Base-by-base conservation (phyloP, 2,329 filamentous ascomycete genomes). In the Berkeleyomyces rouxiae region DNA sequence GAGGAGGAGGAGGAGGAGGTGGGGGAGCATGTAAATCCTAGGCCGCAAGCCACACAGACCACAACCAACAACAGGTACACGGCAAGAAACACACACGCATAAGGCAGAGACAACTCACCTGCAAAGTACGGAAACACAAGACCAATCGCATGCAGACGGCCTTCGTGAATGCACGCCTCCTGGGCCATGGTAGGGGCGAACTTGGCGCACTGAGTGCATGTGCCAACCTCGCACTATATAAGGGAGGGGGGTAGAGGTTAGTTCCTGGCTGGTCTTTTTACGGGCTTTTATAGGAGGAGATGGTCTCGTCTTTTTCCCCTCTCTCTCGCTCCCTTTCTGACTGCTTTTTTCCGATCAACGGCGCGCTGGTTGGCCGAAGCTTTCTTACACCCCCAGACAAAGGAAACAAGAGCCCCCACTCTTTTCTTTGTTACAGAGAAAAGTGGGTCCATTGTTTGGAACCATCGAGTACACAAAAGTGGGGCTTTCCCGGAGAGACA, bases 111-210 rank as follows among this genome's bases (percentile, higher is more conserved):
- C 23, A 61, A 61, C 60, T 46, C 42, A 61, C 60, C 60, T 13
- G 37, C 16, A 53, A 61, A 61, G 60, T 57, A 55, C 31, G 39
- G 36, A 44, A 55, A 61, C 39, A 61, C 60, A n/a, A 55, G 42
- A 6, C 60, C 60, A 55, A 61, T 61, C 4, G 47, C 43, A n/a
- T 16, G 40, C 9, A 61, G 60, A 10, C 60, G 60, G 9, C 59
- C 59, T 49, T 57, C 55, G 37, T 64, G 53, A 39, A 64, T 64
- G 40, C 63, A 64, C 3, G 59, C 59, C 42, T 43, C 59, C 13
- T 43, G 37, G n/a, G 37, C 13, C 53, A 47, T 61, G n/a, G 61
- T 37, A 37, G 63, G 63, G 53, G 46, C 57, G 40, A 64, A 61
- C 53, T 59, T 64, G 7, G 33, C 53, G 43, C 63, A 64, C 42